Evolutionary conservation across 2,329 filamentous ascomycete species (phyloP), one percentile per base, ranked within the genome.

Genomic region (Ophiocordyceps sinensis): DNA sequence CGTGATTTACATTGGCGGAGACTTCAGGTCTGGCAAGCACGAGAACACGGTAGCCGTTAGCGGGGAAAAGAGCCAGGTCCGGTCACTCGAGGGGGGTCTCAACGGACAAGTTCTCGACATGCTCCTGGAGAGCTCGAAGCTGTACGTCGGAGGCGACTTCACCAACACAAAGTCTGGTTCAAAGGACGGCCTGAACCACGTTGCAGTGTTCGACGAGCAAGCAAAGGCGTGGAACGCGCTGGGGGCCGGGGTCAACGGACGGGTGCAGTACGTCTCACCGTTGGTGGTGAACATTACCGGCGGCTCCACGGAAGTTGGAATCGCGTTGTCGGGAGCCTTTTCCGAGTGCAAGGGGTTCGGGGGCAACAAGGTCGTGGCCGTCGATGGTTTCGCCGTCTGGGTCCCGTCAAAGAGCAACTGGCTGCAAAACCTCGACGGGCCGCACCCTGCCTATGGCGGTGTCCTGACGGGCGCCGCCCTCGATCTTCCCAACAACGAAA

Each of bases 81-180:
- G 83, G 44, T 61, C 78, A 17, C 64, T 77, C 2, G 77, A 77
- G 26, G 78, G 80, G 37, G 88, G 91, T 3, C 67, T 98, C 32
- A 87, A 98, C 52, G 79, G 78, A 2, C 71, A 77, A 44, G 85
- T 98, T n/a, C 60, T 73, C 42, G 71, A 78, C 12, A 75, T 94
- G 65, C 73, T 82, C 44, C 62, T 79, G 23, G 75, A 83, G 43
- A 76, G 69, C 41, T 73, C 75, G 15, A 67, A 63, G 29, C 65
- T 95, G 12, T 98, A 84, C 52, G 79, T 91, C 36, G 91, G 85
- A 15, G 91, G 91, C 38, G 76, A 77, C 41, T 98, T 98, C 60
- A 83, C 79, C 40, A 78, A 82, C 53, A 87, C 85, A 0, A 68
- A 68, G 21, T 70, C 75, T 41, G 71, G 72, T 37, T 70, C 70